Base-by-base conservation (phyloP, 352 stramenopile genomes). In the Phytopythium cucurbitacearum region DNA sequence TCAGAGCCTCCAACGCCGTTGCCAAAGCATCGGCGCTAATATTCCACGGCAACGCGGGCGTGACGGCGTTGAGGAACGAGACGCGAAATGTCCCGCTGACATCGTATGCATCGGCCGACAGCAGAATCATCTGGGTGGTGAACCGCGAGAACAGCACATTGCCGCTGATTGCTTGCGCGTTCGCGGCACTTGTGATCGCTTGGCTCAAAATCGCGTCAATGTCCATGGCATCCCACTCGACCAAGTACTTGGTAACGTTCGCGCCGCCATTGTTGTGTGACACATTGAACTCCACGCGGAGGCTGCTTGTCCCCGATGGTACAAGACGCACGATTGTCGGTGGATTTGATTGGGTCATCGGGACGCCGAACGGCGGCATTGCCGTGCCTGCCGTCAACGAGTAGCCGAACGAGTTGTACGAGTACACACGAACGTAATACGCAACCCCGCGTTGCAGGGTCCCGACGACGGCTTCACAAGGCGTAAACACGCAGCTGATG, bases 161-260 rank as follows among this genome's bases (percentile, higher is more conserved):
- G 35, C 82, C 63, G 12, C 65, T 71, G 7, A 85, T 62, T 6
- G 61, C 52, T 7, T 57, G 48, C 15, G 71, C 64, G 9, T 56
- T 62, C 0, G 50, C 49, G 39, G 62, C 34, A 47, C 66, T 65
- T 3, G 53, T 55, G 3, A 76, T 59, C 1, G 73, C 73, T 7
- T 59, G 66, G 6, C 60, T 43, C 21, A 76, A 54, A 7, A 92
- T 60, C 6, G 80, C 75, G 10, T 86, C 73, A 7, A 94, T 52
- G 43, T 92, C 87, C 69, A 97, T 90, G 3, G 72, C 77, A 58
- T 98, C 94, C 91, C 91, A 98, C 45, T 98, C 89, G 48, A 98
- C 83, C 53, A 91, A 89, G 62, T 97, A 97, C 53, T 89, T 69
- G 10, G 67, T 94, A n/a, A 97, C 76, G 1, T 66, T 61, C 0